These are phyloP conservation scores for Saxispiralis lemnorum DNA, from an alignment of 495 filamentous ascomycete genomes.

Conservation along the genomic window DNA sequence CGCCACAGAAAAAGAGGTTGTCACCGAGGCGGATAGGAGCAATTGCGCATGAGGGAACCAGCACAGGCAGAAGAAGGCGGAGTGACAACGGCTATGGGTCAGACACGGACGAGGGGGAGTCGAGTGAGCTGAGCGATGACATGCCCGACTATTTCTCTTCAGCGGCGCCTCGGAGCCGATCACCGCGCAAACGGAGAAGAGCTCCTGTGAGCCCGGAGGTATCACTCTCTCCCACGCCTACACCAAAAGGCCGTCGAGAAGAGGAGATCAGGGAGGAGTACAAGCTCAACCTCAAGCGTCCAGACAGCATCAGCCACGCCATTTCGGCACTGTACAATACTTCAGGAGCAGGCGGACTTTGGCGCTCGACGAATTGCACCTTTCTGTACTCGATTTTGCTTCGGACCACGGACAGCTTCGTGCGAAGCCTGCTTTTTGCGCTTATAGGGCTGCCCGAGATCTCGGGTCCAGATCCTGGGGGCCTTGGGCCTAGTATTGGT, in stretches of 20 bases:
- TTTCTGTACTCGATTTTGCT: constrained; percentile 75
- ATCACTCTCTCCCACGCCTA: constrained; percentile 30
- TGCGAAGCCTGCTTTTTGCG: constrained; percentile 64
- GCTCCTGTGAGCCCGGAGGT: constrained; percentile 4
- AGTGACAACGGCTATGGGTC: constrained; percentile 8
- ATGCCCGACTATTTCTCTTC: constrained; percentile 78
- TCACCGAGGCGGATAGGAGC: background rate
- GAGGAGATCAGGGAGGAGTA: constrained; percentile 1
- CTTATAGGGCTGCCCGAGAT: constrained; percentile 63
- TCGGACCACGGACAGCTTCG: constrained; percentile 72
- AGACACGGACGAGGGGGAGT: background rate
- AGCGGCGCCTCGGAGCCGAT: constrained; percentile 35
- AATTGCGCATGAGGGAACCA: constrained; percentile 3
- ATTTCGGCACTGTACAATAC: constrained; percentile 73
- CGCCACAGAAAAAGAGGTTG: constrained; percentile 15
- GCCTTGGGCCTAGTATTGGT: constrained; percentile 33
- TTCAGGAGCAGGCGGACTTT: constrained; percentile 77
- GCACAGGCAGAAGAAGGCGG: constrained; percentile 17
- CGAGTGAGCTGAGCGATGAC: constrained; percentile 38
- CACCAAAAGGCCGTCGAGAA: constrained; percentile 6
- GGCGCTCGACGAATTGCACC: constrained; percentile 84
- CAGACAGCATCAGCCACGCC: constrained; percentile 60
- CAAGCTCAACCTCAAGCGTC: constrained; percentile 44
- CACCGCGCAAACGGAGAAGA: constrained; percentile 12
- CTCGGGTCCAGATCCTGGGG: constrained; percentile 1